Percentiles rank a stretch among this genome's conserved stretches.
phyloP scores from a whole-genome alignment of 2,329 filamentous ascomycete species.

The Ophiostoma sp. region DNA sequence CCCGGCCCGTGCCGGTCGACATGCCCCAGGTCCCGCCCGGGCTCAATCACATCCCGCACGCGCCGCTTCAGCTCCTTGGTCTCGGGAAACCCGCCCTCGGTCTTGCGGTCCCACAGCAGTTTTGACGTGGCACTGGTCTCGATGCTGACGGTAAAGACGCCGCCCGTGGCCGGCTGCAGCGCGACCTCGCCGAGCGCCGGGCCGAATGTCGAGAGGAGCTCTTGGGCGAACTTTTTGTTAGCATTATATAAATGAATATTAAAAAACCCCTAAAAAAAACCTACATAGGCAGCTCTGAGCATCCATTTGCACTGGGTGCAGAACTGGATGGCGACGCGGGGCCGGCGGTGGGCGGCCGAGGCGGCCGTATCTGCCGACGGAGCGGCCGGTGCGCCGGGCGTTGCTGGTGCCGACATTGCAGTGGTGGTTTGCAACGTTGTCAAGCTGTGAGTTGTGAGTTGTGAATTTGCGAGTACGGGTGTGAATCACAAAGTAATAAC shows the following conservation, averaged over 20 bases:
- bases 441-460: background rate
- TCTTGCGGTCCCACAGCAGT: conserved; percentile 81
- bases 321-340: conserved; percentile 80
- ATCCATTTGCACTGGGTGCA: conserved; percentile 93
- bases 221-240: conserved; percentile 71
- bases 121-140: conserved; percentile 16
- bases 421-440: background rate
- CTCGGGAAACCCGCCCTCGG: conserved; percentile 86
- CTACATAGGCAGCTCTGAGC: conserved; percentile 77
- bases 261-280: conserved; percentile 30
- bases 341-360: conserved; percentile 43
- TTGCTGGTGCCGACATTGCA: conserved; percentile 1
- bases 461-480: background rate
- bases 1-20: conserved; percentile 54
- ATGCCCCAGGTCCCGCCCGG: conserved; percentile 72
- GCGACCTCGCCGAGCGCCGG: conserved; percentile 80
- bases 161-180: conserved; percentile 77
- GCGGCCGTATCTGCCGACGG: background rate
- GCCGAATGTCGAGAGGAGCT: conserved; percentile 88
- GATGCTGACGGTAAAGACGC: conserved; percentile 65
- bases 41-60: conserved; percentile 77
- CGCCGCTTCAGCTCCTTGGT: conserved; percentile 85
- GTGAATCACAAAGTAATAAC: too few species aligned
- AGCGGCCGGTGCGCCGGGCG: conserved; percentile 8
- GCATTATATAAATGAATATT: background rate